A percentile compares a stretch with the other conserved stretches of the same genome.
These are phyloP conservation scores for Mycena rosella DNA, from an alignment of 768 basidiomycete genomes.

Conservation along the genomic window DNA sequence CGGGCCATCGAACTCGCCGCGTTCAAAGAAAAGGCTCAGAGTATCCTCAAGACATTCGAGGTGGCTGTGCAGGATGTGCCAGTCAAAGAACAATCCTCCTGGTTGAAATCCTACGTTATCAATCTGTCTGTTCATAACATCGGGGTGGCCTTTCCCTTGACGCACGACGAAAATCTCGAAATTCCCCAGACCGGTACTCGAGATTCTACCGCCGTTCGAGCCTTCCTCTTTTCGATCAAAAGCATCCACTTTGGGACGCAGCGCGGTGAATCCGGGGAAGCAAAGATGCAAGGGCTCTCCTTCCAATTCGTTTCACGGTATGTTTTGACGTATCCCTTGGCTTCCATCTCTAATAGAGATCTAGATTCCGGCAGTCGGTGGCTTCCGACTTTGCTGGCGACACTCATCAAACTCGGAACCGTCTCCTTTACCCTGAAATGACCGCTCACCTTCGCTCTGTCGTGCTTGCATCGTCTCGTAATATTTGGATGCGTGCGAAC, in stretches of 20 bases:
- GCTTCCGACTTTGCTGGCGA: slow-evolving; percentile 79
- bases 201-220: slow-evolving; percentile 67
- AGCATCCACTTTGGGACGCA: slow-evolving; percentile 79
- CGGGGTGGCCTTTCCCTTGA: slow-evolving; percentile 92
- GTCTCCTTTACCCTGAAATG: slow-evolving; percentile 86
- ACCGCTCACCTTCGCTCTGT: slow-evolving; percentile 76
- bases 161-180: slow-evolving; percentile 69
- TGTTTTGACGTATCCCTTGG: slow-evolving; percentile 38
- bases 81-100: slow-evolving; percentile 54
- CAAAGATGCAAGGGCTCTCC: slow-evolving; percentile 77
- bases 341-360: slow-evolving; percentile 29
- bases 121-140: slow-evolving; percentile 72
- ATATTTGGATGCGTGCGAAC: slow-evolving; percentile 72
- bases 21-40: slow-evolving; percentile 86
- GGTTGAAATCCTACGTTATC: slow-evolving; percentile 69
- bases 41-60: slow-evolving; percentile 82
- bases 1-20: slow-evolving; percentile 83
- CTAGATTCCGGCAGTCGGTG: slow-evolving; percentile 83
- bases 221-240: slow-evolving; percentile 88
- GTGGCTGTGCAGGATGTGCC: slow-evolving; percentile 62
- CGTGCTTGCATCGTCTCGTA: slow-evolving; percentile 59
- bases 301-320: slow-evolving; percentile 90
- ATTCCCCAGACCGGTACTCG: slow-evolving; percentile 56
- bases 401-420: slow-evolving; percentile 76
- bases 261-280: slow-evolving; percentile 83